phyloP scores from a whole-genome alignment of 2,329 filamentous ascomycete species.

The Fusarium sacchari region DNA sequence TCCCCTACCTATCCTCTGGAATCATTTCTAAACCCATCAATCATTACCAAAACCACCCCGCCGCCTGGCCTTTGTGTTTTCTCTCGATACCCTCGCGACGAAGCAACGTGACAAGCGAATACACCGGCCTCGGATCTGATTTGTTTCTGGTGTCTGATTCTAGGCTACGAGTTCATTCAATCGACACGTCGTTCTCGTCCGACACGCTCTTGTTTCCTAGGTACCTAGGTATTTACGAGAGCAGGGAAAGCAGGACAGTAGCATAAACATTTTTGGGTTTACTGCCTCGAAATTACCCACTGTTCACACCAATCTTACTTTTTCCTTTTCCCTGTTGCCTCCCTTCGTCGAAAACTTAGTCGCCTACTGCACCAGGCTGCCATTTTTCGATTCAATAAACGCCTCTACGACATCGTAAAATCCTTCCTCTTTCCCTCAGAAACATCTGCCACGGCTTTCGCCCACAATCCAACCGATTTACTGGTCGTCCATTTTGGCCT shows the following conservation, averaged over 20 bases:
- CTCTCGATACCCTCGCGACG: slow-evolving; percentile 24
- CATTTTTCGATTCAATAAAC: slow-evolving; percentile 29
- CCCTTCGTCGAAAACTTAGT: slow-evolving; percentile 27
- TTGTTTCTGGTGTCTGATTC: slow-evolving; percentile 1
- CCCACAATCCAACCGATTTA: slow-evolving; percentile 23
- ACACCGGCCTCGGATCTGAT: slow-evolving; percentile 4
- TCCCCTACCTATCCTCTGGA: slow-evolving; percentile 6
- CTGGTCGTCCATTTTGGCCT: background rate
- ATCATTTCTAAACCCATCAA: slow-evolving; percentile 4
- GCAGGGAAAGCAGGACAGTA: background rate
- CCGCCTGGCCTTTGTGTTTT: slow-evolving; percentile 24
- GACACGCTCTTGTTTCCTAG: slow-evolving; percentile 15
- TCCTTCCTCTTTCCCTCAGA: slow-evolving; percentile 11
- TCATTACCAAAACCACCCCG: slow-evolving; percentile 25
- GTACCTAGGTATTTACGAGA: slow-evolving; percentile 8
- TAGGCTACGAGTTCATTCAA: slow-evolving; percentile 17
- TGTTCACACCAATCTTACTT: slow-evolving; percentile 20
- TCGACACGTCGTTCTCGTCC: slow-evolving; percentile 20
- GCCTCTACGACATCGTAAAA: slow-evolving; percentile 16
- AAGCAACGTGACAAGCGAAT: slow-evolving; percentile 25
- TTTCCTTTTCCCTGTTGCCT: slow-evolving; percentile 8
- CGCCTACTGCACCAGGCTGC: slow-evolving; percentile 28
- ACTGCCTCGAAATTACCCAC: slow-evolving; percentile 32
- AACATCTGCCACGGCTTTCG: slow-evolving; percentile 7
- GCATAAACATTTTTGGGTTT: slow-evolving; percentile 8